These are phyloP conservation scores for Lumnitzera littorea DNA, from an alignment of 345 rosid species.

Conservation along the genomic window DNA sequence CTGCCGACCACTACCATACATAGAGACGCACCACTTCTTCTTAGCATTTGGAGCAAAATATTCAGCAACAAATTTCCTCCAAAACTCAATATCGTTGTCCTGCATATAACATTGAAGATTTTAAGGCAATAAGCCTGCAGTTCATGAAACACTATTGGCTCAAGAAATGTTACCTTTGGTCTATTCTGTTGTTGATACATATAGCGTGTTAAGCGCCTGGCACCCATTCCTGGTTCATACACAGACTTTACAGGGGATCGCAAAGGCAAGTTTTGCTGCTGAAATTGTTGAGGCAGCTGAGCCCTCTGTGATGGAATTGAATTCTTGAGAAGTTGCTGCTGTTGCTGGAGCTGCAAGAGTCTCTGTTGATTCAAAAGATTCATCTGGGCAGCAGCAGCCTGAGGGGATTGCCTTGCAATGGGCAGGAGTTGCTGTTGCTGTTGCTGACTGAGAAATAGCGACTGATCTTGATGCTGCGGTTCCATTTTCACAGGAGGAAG, in stretches of 20 bases:
- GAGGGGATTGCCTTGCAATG: conserved; percentile 77
- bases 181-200: conserved; percentile 23
- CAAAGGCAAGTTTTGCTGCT: conserved; percentile 19
- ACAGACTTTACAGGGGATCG: conserved; percentile 19
- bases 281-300: conserved; percentile 71
- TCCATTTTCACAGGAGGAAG: conserved; percentile 30
- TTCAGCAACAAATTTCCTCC: conserved; percentile 39
- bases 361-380: conserved; percentile 74
- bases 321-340: conserved; percentile 65
- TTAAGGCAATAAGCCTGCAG: background rate
- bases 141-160: background rate
- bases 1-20: conserved; percentile 19
- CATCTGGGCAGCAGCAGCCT: conserved; percentile 55
- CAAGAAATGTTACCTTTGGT: conserved; percentile 18
- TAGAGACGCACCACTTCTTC: conserved; percentile 37
- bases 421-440: conserved; percentile 70
- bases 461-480: conserved; percentile 55
- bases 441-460: conserved; percentile 75
- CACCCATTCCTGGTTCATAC: conserved; percentile 29
- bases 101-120: conserved; percentile 7
- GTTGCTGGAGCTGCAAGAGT: conserved; percentile 56
- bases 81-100: conserved; percentile 34
- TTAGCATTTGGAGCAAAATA: conserved; percentile 27
- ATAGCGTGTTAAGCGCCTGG: conserved; percentile 20
- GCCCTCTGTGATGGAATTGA: conserved; percentile 82